A percentile compares a stretch with the other conserved stretches of the same genome.
phyloP scores from a whole-genome alignment of 2,329 filamentous ascomycete genomes.

The Aspergillus arachidicola region DNA sequence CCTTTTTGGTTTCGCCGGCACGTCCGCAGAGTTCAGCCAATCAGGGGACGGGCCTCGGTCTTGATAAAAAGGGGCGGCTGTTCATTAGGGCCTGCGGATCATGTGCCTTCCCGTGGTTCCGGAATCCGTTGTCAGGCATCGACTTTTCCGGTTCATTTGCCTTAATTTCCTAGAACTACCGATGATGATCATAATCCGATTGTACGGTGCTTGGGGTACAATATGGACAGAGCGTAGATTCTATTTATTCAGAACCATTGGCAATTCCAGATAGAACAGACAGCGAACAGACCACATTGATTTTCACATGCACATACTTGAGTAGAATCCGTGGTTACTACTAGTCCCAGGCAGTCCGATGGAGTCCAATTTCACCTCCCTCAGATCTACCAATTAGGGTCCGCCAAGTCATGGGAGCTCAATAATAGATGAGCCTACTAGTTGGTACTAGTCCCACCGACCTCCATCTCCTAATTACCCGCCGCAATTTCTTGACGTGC shows the following conservation, averaged over 20 bases:
- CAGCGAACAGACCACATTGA: not conserved
- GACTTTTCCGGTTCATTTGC: too few relatives aligned
- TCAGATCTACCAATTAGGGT: constrained; percentile 1
- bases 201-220: too few relatives aligned
- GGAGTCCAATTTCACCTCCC: not conserved
- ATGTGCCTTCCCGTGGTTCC: constrained; percentile 16
- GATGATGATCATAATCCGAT: too few relatives aligned
- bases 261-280: not conserved
- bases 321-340: not conserved
- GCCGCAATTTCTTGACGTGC: too few relatives aligned
- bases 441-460: not conserved
- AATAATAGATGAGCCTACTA: not conserved
- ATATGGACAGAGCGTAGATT: too few relatives aligned
- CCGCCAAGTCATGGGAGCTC: not conserved
- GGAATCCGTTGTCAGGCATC: not conserved
- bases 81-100: constrained; percentile 13
- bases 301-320: constrained; percentile 1
- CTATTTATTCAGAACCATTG: too few relatives aligned
- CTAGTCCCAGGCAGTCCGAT: not conserved
- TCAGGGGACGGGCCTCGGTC: constrained; percentile 27
- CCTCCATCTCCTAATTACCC: too few relatives aligned
- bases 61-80: constrained; percentile 28
- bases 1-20: constrained; percentile 24
- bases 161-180: too few relatives aligned
- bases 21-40: constrained; percentile 26